Base-by-base conservation (phyloP, 345 rosid genomes). In the Aquilaria sinensis region DNA sequence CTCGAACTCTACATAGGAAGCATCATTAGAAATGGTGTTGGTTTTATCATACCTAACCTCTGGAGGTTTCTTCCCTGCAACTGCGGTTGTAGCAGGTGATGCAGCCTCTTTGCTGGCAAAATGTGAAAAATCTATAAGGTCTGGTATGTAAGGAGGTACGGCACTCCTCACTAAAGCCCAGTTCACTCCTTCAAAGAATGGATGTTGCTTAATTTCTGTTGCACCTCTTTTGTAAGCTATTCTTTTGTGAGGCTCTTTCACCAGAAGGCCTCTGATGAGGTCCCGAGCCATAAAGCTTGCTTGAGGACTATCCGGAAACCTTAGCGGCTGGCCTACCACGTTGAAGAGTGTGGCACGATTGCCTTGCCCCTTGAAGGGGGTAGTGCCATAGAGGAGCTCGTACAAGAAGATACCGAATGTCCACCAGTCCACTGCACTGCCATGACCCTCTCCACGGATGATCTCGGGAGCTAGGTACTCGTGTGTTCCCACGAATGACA, bases 361-460 rank as follows among this genome's bases (percentile, higher is more conserved):
- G n/a, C 96, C 98, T 37, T 83, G 75, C 15, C 98, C 97, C 61
- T 92, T 92, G 68, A 92, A 92, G 5, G 98, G 97, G 0, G 98
- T 92, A 9, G 87, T 73, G 53, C 96, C 97, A 30, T 87, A 88
- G 65, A 92, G 67, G 14, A 89, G 85, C 59, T 92, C 98, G 58
- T 92, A 92, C 12, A 92, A 67, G 73, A 92, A 92, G 29, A 92
- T 89, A 3, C 97, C 97, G 1, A 85, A 83, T 0, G 96, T 92
- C 97, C 96, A 92, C 98, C 98, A 92, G 70, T 92, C 97, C 0
- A 92, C 98, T 12, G 96, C 98, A 63, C 96, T 89, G 9, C 98
- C 96, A 31, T 92, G 98, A 9, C 98, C 98, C 69, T 92, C 93
- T n/a, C 98, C 98, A 1, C 97, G 82, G 56, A 92, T 77, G 65